Evolutionary conservation across 129 eudicot species (phyloP).

Genomic region (Flaveria robusta): DNA sequence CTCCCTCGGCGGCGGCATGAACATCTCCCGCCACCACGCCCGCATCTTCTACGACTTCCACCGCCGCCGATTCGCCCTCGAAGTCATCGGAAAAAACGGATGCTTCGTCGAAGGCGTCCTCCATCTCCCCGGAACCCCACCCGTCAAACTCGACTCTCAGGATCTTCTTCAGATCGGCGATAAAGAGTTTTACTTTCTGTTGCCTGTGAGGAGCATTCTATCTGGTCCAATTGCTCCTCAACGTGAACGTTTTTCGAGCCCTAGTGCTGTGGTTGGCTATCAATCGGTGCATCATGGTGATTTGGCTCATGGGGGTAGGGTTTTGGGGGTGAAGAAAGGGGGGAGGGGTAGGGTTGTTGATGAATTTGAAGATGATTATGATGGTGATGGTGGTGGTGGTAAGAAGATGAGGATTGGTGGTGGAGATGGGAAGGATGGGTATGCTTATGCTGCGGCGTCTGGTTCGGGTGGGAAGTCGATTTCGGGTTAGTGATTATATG

Average conservation of each 20-base stretch:
- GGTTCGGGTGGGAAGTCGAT: constrained; percentile 60
- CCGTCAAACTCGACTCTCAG: constrained; percentile 87
- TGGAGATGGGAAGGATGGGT: constrained; percentile 47
- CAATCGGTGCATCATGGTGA: constrained; percentile 46
- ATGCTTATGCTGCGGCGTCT: constrained; percentile 48
- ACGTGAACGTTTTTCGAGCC: constrained; percentile 34
- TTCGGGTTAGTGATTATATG: constrained; percentile 50
- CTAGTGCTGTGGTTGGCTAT: constrained; percentile 12
- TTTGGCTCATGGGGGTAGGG: constrained; percentile 22
- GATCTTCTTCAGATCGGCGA: constrained; percentile 89
- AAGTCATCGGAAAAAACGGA: constrained; percentile 92
- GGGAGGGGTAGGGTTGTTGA: constrained; percentile 42
- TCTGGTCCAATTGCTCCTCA: constrained; percentile 65
- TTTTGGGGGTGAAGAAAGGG: constrained; percentile 52
- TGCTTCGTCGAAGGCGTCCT: constrained; percentile 93
- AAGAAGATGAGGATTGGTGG: constrained; percentile 56
- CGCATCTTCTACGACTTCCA: constrained; percentile 98
- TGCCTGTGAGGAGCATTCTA: constrained; percentile 75
- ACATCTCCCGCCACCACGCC: constrained; percentile 98
- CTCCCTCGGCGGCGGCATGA: constrained; percentile 97
- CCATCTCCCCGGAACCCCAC: constrained; percentile 77
- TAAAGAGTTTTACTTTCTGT: constrained; percentile 77
- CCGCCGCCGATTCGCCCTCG: constrained; percentile 94
- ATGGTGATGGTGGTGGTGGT: constrained; percentile 36
- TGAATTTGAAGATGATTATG: constrained; percentile 49